Base-by-base conservation (phyloP, 225 moss, liverwort and hornwort genomes). In the Pleurozium schreberi region DNA sequence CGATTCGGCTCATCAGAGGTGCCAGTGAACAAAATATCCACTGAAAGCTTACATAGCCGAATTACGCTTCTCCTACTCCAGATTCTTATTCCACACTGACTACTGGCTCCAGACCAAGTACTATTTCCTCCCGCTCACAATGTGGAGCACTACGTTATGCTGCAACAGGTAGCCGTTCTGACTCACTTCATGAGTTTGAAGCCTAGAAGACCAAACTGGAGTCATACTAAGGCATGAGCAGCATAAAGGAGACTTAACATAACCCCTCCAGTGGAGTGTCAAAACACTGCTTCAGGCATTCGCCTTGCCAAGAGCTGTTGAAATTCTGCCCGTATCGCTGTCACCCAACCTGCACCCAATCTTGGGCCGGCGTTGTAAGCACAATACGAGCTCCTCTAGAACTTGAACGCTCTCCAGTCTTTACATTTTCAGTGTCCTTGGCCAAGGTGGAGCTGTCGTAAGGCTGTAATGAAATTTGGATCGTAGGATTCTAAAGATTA, bases 21-120 rank as follows among this genome's bases (percentile, higher is more conserved):
- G 86, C 75, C 79, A 90, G 79, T 78, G 81, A 89, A 87, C 50
- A 84, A 80, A 89, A 66, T 87, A 81, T 87, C 80, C 83, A 76
- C 80, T 82, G 69, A 67, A 85, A 82, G 66, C 62, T 55, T 80
- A 80, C 67, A 90, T 62, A 76, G 89, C 86, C 89, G 89, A 81
- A 61, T 62, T 55, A 62, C 63, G 74, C 60, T 67, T 84, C 80
- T 81, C 59, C 81, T 62, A 88, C 62, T 65, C 50, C n/a, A 79
- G 73, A 82, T 81, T 88, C 83, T 86, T 86, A 79, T 86, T 88
- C 64, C 71, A 52, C 87, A 36, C 85, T 78, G 38, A 65, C 52
- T 31, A 76, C 89, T 74, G 43, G 52, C 81, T 66, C 74, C 88
- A 71, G 75, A 58, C 49, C 66, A 61, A 75, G 60, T 38, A 66